Percentiles rank a stretch among this genome's conserved stretches.
These are phyloP conservation scores for Phialophora macrospora DNA, from an alignment of 2,329 filamentous ascomycete species.

Conservation along the genomic window DNA sequence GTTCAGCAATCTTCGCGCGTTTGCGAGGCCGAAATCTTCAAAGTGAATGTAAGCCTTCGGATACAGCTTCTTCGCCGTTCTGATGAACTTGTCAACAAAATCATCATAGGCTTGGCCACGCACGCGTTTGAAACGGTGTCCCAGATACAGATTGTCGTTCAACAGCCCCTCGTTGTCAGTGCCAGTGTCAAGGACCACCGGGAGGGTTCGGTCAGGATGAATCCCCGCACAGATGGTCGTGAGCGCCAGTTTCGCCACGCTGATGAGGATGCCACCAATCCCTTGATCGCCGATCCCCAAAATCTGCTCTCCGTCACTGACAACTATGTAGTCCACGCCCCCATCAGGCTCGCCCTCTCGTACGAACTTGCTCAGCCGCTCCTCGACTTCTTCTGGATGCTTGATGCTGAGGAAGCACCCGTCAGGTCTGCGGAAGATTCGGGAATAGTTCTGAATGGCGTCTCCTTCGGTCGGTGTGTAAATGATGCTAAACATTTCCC, in stretches of 20 bases:
- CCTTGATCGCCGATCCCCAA: constrained; percentile 87
- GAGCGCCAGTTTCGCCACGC: constrained; percentile 78
- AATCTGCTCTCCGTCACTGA: constrained; percentile 74
- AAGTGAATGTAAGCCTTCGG: constrained; percentile 86
- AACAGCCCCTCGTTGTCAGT: constrained; percentile 79
- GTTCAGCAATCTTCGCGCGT: constrained; percentile 77
- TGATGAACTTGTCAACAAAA: constrained; percentile 77
- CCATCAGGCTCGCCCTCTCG: constrained; percentile 23
- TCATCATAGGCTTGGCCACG: constrained; percentile 74
- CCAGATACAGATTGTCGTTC: constrained; percentile 78
- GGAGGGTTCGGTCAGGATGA: constrained; percentile 76
- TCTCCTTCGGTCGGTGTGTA: constrained; percentile 86
- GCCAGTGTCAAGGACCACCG: constrained; percentile 83
- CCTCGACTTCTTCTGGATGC: constrained; percentile 67
- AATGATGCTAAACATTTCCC: constrained; percentile 88
- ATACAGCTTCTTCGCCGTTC: constrained; percentile 69
- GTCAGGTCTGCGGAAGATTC: constrained; percentile 75
- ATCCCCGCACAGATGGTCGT: constrained; percentile 87
- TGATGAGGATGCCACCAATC: constrained; percentile 82
- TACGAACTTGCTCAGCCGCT: constrained; percentile 61
- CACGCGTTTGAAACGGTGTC: constrained; percentile 68
- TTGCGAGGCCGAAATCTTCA: constrained; percentile 81
- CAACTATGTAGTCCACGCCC: constrained; percentile 80
- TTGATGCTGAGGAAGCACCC: constrained; percentile 81
- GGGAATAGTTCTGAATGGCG: constrained; percentile 82